These are phyloP conservation scores for Colletotrichum lupini DNA, from an alignment of 2,329 filamentous ascomycete genomes.

Conservation along the genomic window DNA sequence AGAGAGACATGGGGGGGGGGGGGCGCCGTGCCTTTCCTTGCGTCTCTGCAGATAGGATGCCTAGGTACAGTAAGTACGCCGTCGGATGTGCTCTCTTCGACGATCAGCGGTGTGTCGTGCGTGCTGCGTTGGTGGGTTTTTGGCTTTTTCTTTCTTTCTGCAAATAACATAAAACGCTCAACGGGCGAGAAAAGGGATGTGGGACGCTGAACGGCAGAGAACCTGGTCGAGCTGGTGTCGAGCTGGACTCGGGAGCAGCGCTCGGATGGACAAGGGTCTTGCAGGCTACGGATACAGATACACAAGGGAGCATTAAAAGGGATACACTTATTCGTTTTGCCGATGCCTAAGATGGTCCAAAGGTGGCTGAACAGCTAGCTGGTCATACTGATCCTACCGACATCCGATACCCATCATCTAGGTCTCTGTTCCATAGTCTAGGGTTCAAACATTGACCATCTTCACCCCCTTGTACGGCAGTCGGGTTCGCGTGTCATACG, in stretches of 20 bases:
- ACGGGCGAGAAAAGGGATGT: neutral
- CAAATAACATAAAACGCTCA: neutral
- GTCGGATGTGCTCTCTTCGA: neutral
- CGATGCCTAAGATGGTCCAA: neutral
- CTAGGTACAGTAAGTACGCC: neutral
- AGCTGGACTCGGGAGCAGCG: neutral
- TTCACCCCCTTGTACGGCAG: neutral
- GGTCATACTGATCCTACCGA: neutral
- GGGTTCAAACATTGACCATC: neutral
- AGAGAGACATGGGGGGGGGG: too few species aligned
- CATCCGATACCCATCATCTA: neutral
- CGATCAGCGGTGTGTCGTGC: constrained; percentile 22
- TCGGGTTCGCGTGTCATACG: neutral
- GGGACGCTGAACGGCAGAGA: neutral
- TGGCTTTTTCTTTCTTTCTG: neutral
- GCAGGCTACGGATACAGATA: neutral
- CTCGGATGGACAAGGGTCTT: neutral
- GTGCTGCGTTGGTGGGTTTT: neutral
- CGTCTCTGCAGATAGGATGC: neutral
- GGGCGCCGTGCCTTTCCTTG: too few species aligned
- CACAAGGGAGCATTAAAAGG: neutral
- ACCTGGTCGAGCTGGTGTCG: neutral
- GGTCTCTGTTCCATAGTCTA: neutral
- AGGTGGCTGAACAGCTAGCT: neutral
- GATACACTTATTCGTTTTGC: neutral